Evolutionary conservation across 352 stramenopile species (phyloP).

Genomic region (Pythium pyrilobum): DNA sequence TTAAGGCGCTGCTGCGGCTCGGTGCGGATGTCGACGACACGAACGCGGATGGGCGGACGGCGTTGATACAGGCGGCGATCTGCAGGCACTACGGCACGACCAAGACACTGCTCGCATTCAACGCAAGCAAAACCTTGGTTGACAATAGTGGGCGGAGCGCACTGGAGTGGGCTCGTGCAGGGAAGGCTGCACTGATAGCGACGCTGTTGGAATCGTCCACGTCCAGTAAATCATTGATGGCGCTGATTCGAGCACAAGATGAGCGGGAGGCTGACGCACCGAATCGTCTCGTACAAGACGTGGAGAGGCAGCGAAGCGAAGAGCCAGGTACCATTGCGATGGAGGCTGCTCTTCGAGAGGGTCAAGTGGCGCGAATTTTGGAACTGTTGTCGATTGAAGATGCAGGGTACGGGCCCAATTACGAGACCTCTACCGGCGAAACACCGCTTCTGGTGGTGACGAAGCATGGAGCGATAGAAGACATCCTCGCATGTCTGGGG

Average conservation of each 20-base stretch:
- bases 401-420: slow-evolving; percentile 37
- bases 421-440: slow-evolving; percentile 35
- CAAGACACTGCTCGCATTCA: slow-evolving; percentile 37
- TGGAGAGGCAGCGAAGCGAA: slow-evolving; percentile 5
- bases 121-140: slow-evolving; percentile 20
- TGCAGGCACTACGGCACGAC: slow-evolving; percentile 32
- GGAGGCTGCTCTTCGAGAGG: slow-evolving; percentile 29
- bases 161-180: slow-evolving; percentile 30
- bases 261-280: slow-evolving; percentile 22
- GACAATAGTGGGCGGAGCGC: slow-evolving; percentile 26
- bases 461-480: slow-evolving; percentile 5
- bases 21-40: slow-evolving; percentile 31
- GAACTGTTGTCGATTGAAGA: slow-evolving; percentile 32
- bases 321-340: slow-evolving; percentile 21
- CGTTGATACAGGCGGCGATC: slow-evolving; percentile 46
- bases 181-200: slow-evolving; percentile 23
- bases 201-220: slow-evolving; percentile 27
- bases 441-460: slow-evolving; percentile 33
- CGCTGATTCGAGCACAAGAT: slow-evolving; percentile 37
- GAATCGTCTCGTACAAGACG: slow-evolving; percentile 4
- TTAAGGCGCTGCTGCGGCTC: slow-evolving; percentile 34
- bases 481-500: slow-evolving; percentile 35
- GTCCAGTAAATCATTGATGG: slow-evolving; percentile 17
- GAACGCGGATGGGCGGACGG: slow-evolving; percentile 23
- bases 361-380: slow-evolving; percentile 25